Percentiles rank a stretch among this genome's conserved stretches.
These are phyloP conservation scores for Cryptosporidium canis DNA, from an alignment of 169 alveolate species.

Conservation along the genomic window DNA sequence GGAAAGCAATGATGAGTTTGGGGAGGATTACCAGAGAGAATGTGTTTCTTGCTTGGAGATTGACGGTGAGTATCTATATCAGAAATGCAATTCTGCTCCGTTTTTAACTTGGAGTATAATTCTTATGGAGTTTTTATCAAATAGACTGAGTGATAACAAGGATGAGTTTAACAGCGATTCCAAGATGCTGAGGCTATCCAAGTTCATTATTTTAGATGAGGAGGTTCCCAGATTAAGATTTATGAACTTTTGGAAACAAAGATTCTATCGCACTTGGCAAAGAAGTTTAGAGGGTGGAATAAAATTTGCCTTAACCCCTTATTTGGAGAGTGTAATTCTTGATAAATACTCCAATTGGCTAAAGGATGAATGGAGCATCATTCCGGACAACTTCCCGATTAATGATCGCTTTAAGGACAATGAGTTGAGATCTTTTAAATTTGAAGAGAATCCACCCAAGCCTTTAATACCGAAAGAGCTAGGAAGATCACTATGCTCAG, in stretches of 20 bases:
- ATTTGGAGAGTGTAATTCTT: conserved; percentile 43
- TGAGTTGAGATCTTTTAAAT: conserved; percentile 18
- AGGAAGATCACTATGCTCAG: background rate
- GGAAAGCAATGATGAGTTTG: background rate
- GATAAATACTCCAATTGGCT: conserved; percentile 42
- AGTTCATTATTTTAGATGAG: background rate
- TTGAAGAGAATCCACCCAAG: conserved; percentile 6
- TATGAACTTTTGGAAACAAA: conserved; percentile 60
- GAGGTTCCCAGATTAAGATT: conserved; percentile 1
- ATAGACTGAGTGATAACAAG: background rate
- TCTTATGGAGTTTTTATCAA: conserved; percentile 35
- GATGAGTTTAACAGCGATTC: background rate
- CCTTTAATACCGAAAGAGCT: background rate
- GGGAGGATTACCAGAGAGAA: background rate
- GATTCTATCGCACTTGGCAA: conserved; percentile 58
- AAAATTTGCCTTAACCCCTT: conserved; percentile 47
- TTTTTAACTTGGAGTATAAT: conserved; percentile 56
- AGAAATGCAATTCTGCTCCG: conserved; percentile 21
- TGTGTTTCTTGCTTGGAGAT: conserved; percentile 15
- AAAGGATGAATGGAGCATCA: background rate
- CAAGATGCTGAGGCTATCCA: background rate
- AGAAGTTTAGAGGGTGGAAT: conserved; percentile 68
- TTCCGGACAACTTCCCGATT: conserved; percentile 22
- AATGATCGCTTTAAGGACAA: conserved; percentile 57
- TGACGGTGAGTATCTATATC: conserved; percentile 56